Evolutionary conservation across 495 filamentous ascomycete species (phyloP).

Genomic region (Tuber brumale): DNA sequence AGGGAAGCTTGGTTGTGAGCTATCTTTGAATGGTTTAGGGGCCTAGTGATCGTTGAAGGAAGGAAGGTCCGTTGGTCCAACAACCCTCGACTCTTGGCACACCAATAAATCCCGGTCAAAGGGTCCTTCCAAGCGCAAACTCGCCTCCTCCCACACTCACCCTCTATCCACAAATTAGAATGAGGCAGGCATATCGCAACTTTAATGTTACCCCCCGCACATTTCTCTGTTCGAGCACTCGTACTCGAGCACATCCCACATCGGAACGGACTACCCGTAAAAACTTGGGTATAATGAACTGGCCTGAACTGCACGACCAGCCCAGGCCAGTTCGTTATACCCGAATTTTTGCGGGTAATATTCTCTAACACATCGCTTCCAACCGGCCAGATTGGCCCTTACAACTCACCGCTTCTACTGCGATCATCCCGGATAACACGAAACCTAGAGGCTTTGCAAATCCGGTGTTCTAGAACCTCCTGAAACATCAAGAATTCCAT

Average conservation of each 20-base stretch:
- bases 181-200: neutral
- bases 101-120: conserved; percentile 7
- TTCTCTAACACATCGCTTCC: neutral
- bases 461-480: neutral
- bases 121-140: conserved; percentile 7
- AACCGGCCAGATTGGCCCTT: neutral
- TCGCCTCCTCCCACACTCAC: neutral
- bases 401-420: neutral
- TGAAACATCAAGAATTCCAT: neutral
- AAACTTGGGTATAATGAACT: no score
- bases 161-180: neutral
- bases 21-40: conserved; percentile 2
- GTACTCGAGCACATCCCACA: neutral
- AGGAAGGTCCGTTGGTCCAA: conserved; percentile 9
- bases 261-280: neutral
- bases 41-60: conserved; percentile 2
- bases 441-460: neutral
- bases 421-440: neutral
- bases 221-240: neutral
- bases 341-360: no score
- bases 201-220: neutral
- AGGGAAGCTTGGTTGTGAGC: neutral
- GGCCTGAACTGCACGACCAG: no score
- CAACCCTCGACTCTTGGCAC: conserved; percentile 7
- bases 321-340: no score